Base-by-base conservation (phyloP, 1,284 basidiomycete genomes). In the Tausonia pullulans region DNA sequence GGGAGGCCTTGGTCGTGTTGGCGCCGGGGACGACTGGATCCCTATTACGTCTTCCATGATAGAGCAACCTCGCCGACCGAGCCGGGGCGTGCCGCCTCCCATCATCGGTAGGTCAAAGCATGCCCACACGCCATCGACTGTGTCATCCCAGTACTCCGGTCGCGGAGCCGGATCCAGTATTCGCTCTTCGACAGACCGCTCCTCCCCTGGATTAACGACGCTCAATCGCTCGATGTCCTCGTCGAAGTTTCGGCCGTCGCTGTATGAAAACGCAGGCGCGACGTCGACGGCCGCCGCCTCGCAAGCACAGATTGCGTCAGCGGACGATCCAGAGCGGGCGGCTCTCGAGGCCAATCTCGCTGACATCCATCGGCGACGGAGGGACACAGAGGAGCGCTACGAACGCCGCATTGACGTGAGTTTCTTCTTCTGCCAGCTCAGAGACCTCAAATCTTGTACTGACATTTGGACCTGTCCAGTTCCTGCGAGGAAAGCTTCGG, bases 401-500 rank as follows among this genome's bases (percentile, higher is more conserved):
- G 50, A 60, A 11, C 50, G 62, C 9, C 51, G 62, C 39, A 43
- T 64, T 27, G 27, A 27, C 27, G 27, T 27, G 27, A 27, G 27
- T 27, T 27, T 27, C 27, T 27, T 27, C 27, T 27, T 27, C 27
- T 27, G 27, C 27, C 27, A 27, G 27, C 27, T 27, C 27, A 27
- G 27, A 27, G 27, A 27, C 27, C 2, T 27, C 27, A 27, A 27
- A 27, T 27, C 27, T 27, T 27, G 27, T 27, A 27, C 27, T 27
- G 27, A 27, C 27, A 27, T 27, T 27, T 27, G 27, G 27, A 27
- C 27, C 27, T 27, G 27, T 27, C 27, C 57, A 52, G 45, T 60
- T 64, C 39, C 39, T 64, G 27, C 49, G 46, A 27, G 62, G 57
- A 4, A 64, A 64, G 13, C n/a, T 64, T 44, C 44, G 62, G 40